Percentiles rank a stretch among this genome's conserved stretches.
These are phyloP conservation scores for Leccinum pachyderme DNA, from an alignment of 1,284 basidiomycete genomes.

Conservation along the genomic window DNA sequence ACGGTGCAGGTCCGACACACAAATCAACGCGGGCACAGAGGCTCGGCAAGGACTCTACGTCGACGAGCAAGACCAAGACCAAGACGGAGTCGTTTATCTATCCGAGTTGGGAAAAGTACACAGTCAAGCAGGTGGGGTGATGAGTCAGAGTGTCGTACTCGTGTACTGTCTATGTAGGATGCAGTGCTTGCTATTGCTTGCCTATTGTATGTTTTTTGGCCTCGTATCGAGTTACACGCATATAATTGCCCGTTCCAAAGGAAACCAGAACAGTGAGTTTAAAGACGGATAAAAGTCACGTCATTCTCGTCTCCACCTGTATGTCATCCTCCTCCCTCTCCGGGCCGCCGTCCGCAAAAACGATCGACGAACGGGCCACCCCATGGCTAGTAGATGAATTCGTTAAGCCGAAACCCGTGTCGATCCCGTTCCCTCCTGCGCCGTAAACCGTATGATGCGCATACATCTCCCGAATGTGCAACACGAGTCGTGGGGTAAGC, in stretches of 20 bases:
- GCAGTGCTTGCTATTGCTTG: background rate
- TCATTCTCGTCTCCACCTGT: too few relatives aligned
- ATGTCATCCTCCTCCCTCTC: too few relatives aligned
- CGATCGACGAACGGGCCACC: background rate
- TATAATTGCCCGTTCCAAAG: too few relatives aligned
- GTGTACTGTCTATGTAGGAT: background rate
- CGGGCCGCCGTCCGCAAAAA: background rate
- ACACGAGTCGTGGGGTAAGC: background rate
- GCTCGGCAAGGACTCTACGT: constrained; percentile 39
- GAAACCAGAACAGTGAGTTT: too few relatives aligned
- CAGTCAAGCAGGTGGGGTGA: constrained; percentile 41
- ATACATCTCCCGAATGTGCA: background rate
- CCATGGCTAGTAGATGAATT: background rate
- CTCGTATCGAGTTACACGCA: too few relatives aligned
- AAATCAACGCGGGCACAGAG: constrained; percentile 30
- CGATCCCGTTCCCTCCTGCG: background rate
- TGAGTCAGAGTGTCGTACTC: background rate
- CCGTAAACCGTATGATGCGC: background rate
- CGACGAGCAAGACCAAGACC: background rate
- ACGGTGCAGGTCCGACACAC: background rate
- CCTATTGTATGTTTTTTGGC: background rate
- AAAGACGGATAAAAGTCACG: too few relatives aligned
- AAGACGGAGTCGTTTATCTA: constrained; percentile 48
- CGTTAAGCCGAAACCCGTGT: background rate
- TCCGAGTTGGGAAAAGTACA: constrained; percentile 63